phyloP scores from a whole-genome alignment of 371 early-diverging fungal genomes.

The Mucor circinelloides region DNA sequence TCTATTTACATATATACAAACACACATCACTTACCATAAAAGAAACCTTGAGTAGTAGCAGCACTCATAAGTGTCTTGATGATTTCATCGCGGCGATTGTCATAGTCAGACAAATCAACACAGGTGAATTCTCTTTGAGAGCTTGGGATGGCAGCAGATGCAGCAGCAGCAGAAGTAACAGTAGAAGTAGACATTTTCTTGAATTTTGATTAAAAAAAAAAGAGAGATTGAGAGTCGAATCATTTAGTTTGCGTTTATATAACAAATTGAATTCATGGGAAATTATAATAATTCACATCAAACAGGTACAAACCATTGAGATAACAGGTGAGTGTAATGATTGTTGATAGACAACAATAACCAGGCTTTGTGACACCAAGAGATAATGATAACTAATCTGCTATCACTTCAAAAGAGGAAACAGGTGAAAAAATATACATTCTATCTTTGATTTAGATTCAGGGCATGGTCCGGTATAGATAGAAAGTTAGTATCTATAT shows the following conservation, averaged over 20 bases:
- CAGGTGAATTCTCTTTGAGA: constrained; percentile 14
- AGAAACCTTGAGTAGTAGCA: constrained; percentile 27
- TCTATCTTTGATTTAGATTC: background rate
- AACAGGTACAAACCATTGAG: background rate
- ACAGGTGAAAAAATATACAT: background rate
- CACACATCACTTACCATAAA: constrained; percentile 17
- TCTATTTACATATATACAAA: background rate
- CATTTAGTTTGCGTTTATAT: background rate
- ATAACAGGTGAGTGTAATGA: background rate
- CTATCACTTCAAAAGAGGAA: background rate
- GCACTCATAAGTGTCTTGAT: constrained; percentile 20
- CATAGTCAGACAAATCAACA: constrained; percentile 28
- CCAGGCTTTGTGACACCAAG: background rate
- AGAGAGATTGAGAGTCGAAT: background rate
- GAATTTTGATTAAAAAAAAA: background rate
- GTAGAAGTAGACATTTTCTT: background rate
- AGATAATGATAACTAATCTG: constrained; percentile 2
- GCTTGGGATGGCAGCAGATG: constrained; percentile 18
- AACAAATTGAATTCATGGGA: background rate
- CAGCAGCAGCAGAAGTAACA: constrained; percentile 19
- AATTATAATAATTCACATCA: background rate
- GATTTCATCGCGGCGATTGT: constrained; percentile 24
- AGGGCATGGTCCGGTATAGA: background rate
- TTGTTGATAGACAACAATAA: background rate
- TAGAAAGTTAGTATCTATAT: background rate